Evolutionary conservation across 1,284 basidiomycete genomes (phyloP).

Genomic region (Farysia itapuensis): DNA sequence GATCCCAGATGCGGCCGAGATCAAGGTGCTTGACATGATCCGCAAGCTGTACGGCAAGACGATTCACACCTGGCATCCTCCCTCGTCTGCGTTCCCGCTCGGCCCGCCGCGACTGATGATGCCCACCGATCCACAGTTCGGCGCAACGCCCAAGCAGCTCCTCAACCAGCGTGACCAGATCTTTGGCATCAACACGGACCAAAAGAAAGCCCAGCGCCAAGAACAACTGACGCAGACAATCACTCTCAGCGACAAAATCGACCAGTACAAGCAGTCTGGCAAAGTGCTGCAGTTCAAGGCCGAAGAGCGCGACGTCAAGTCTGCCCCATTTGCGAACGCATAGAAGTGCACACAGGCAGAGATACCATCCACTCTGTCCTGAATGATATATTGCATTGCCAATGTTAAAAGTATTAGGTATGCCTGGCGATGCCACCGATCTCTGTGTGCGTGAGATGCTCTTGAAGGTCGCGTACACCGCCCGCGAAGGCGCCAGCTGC

Average conservation of each 20-base stretch:
- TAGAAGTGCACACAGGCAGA: too few relatives aligned
- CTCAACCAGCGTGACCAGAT: slow-evolving; percentile 8
- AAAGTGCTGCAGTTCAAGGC: slow-evolving; percentile 12
- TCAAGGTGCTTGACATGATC: slow-evolving; percentile 8
- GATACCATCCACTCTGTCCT: too few relatives aligned
- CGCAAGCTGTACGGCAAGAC: slow-evolving; percentile 16
- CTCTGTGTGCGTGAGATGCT: slow-evolving; percentile 15
- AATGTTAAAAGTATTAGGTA: slow-evolving; percentile 6
- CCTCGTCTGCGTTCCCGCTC: slow-evolving; percentile 2
- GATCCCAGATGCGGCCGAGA: slow-evolving; percentile 28
- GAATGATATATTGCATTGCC: too few relatives aligned
- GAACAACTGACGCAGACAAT: slow-evolving; percentile 6
- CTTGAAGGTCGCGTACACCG: slow-evolving; percentile 24
- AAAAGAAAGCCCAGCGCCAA: slow-evolving; percentile 14
- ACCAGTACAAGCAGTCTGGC: slow-evolving; percentile 18
- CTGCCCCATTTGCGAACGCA: too few relatives aligned
- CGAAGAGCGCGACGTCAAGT: slow-evolving; percentile 5
- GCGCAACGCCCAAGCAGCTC: slow-evolving; percentile 3
- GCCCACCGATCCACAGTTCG: slow-evolving; percentile 17
- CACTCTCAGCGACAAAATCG: slow-evolving; percentile 13
- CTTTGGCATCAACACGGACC: slow-evolving; percentile 19
- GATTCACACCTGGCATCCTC: slow-evolving; percentile 3
- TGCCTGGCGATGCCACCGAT: slow-evolving; percentile 34
- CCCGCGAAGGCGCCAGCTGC: slow-evolving; percentile 30
- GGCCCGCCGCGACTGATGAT: slow-evolving; percentile 35